Evolutionary conservation across 2,329 filamentous ascomycete genomes (phyloP), one percentile per base, ranked within the genome.

Genomic region (Lecanicillium sp.): DNA sequence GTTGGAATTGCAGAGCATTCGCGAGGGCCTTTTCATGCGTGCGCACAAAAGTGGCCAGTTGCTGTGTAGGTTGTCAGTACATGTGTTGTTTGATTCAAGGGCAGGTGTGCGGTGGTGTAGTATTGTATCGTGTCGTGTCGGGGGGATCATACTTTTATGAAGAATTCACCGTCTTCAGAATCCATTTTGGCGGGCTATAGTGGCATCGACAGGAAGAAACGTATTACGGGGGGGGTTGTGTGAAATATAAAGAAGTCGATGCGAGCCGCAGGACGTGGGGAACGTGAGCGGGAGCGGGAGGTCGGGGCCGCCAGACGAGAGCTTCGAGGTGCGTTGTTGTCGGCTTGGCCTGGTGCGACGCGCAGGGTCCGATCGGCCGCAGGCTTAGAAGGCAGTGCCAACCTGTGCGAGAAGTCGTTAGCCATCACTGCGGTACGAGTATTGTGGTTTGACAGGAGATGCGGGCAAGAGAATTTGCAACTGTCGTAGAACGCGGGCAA

Each of bases 11-110:
- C 54, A 96, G 75, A 59, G 91, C 91, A 72, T 97, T 97, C 63
- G 93, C 93, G 54, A 98, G 80, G 30, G 90, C 91, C 71, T 95
- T 95, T 70, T 98, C 93, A 73, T 98, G 90, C 48, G 90, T 95
- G 54, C 90, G 89, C 69, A 98, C 90, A 70, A 95, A 97, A 70
- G 85, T 85, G 64, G 91, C 90, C 65, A 98, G 79, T 77, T 95
- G 93, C 91, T 96, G 66, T 51, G 45, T 24, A 30, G n/a, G 19
- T 32, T 52, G 59, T 69, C 52, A 71, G 66, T 53, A 58, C 51
- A 58, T 51, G 35, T 44, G n/a, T 24, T 51, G n/a, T n/a, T n/a
- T n/a, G n/a, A n/a, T n/a, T n/a, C n/a, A n/a, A n/a, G n/a, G n/a
- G n/a, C n/a, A n/a, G n/a, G n/a, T n/a, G 38, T 14, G 47, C 4